phyloP scores from a whole-genome alignment of 306 rosid species.

The Medicago lupulina region DNA sequence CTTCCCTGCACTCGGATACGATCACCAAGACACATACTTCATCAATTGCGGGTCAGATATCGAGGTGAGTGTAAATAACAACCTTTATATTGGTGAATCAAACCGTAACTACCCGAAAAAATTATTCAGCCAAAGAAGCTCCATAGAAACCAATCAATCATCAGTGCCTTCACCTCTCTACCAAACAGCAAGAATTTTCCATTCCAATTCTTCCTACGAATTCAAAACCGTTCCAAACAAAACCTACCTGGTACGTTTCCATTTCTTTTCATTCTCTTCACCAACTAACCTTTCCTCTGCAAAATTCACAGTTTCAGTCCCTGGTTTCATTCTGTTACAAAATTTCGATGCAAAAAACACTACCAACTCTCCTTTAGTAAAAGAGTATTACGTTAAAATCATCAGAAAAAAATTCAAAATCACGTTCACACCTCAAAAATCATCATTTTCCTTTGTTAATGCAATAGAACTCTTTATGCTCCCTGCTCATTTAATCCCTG shows the following conservation, averaged over 20 bases:
- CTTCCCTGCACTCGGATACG: conserved; percentile 16
- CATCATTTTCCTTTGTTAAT: conserved; percentile 53
- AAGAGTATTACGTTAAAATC: conserved; percentile 46
- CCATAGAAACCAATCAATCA: neutral
- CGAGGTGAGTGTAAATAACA: neutral
- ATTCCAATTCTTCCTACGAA: neutral
- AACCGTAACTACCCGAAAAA: neutral
- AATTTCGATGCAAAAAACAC: neutral
- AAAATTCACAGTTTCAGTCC: conserved; percentile 50
- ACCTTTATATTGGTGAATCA: conserved; percentile 27
- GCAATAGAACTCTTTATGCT: conserved; percentile 57
- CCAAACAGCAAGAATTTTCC: conserved; percentile 46
- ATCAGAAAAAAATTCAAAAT: neutral
- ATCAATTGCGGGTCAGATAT: conserved; percentile 53
- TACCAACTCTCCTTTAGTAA: neutral
- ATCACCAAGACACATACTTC: conserved; percentile 30
- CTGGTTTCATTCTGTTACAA: conserved; percentile 31
- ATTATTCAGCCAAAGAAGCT: neutral
- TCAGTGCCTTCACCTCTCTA: conserved; percentile 28
- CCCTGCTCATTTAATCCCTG: conserved; percentile 11
- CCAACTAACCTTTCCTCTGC: conserved; percentile 39
- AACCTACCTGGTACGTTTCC: conserved; percentile 57
- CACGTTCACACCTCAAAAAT: conserved; percentile 38
- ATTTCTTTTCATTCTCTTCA: conserved; percentile 55
- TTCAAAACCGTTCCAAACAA: neutral